These are phyloP conservation scores for Alternaria burnsii DNA, from an alignment of 2,329 filamentous ascomycete species.

Conservation along the genomic window DNA sequence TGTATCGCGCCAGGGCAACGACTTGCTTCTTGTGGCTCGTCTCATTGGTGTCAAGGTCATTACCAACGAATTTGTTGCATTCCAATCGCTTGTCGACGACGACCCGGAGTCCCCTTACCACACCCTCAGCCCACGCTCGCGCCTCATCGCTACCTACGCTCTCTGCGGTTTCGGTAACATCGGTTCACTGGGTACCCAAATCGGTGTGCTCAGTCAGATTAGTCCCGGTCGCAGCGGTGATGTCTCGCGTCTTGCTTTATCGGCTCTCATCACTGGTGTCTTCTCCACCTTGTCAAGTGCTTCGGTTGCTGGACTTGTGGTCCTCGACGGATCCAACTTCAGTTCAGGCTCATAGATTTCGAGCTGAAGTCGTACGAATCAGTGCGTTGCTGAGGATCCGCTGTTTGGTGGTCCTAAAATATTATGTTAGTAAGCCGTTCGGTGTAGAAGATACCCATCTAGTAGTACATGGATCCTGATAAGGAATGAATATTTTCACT, in stretches of 20 bases:
- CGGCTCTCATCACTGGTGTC: conserved; percentile 79
- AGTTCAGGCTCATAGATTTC: conserved; percentile 26
- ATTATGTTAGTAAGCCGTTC: conserved; percentile 26
- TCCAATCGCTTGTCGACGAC: conserved; percentile 61
- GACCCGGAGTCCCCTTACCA: conserved; percentile 61
- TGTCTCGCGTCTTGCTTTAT: conserved; percentile 77
- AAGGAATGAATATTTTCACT: conserved; percentile 13
- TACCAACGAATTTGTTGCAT: conserved; percentile 84
- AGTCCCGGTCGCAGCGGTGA: conserved; percentile 77
- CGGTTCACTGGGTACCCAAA: conserved; percentile 86
- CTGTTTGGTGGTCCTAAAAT: conserved; percentile 21
- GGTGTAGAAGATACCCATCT: conserved; percentile 33
- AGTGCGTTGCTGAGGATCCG: conserved; percentile 11
- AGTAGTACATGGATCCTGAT: conserved; percentile 20
- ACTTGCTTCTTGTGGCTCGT: conserved; percentile 74
- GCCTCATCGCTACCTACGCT: conserved; percentile 85
- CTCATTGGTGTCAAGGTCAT: conserved; percentile 88
- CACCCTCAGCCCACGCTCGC: conserved; percentile 72
- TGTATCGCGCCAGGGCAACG: conserved; percentile 67
- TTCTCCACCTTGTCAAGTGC: conserved; percentile 82
- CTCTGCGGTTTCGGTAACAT: conserved; percentile 82
- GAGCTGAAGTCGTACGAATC: background rate
- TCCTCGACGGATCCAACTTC: conserved; percentile 44
- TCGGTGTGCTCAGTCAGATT: conserved; percentile 85
- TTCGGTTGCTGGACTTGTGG: conserved; percentile 65